Base-by-base conservation (phyloP, 2,329 filamentous ascomycete species). In the Bipolaris oryzae region DNA sequence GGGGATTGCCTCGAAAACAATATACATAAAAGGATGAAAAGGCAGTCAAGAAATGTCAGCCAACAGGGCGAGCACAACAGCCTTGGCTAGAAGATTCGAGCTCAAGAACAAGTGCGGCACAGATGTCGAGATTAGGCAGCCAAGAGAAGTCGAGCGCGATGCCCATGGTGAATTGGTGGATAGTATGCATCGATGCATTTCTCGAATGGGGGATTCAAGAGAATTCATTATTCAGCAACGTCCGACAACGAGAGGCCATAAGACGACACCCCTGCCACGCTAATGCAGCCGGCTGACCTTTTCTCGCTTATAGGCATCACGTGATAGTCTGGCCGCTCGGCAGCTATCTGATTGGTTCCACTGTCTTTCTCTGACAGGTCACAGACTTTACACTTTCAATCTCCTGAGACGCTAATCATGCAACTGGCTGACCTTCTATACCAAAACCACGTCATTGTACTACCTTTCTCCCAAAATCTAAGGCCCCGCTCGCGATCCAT, bases 221-320 rank as follows among this genome's bases (percentile, higher is more conserved):
- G n/a, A 9, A 33, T 15, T 25, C 23, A 41, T 44, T 33, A 44
- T 44, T 44, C 42, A 44, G 42, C 42, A 18, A 20, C 16, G 42
- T 18, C n/a, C 35, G 15, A 25, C 20, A 21, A 16, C 6, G 11
- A n/a, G 35, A 35, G 16, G 31, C 31, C 18, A 16, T 23, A 28
- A 23, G 6, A 47, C 16, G 5, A 37, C 18, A 37, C 13, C 31
- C 31, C 31, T 15, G 44, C 7, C 31, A 33, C 44, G 44, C 44
- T 47, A 47, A 35, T 47, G 44, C 31, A 47, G 15, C 16, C 11
- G 44, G 31, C 44, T 47, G 44, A 47, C 44, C 6, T n/a, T n/a
- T 2, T 35, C 38, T 23, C 3, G 20, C 11, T 5, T 16, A 5
- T 10, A 39, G 11, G 1, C 7, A 28, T 28, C 25, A 28, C 25